Conservation (phyloP, 345 rosid species). For the Rhodamnia argentea region DNA sequence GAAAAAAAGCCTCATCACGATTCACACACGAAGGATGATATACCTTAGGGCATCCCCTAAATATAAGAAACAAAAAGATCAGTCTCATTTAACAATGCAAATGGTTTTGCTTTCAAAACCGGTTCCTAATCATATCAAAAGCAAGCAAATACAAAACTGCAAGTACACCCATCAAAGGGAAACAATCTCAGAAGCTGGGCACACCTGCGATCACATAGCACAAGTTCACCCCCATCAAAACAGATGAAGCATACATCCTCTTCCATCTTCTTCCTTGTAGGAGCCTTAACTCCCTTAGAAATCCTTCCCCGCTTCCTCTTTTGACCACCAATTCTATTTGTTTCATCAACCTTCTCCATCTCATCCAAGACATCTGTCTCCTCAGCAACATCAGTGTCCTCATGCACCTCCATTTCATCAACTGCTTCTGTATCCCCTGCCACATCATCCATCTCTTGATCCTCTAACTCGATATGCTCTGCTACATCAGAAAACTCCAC, state of each 20-base stretch:
- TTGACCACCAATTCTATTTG: constrained; percentile 27
- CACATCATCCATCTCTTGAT: constrained; percentile 3
- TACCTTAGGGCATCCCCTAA: constrained; percentile 98
- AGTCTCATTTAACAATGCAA: background rate
- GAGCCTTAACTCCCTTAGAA: constrained; percentile 30
- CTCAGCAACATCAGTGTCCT: constrained; percentile 16
- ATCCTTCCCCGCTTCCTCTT: constrained; percentile 74
- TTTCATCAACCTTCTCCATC: constrained; percentile 32
- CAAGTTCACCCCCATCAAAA: constrained; percentile 94
- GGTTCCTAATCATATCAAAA: background rate
- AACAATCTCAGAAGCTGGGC: background rate
- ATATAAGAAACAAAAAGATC: constrained; percentile 1
- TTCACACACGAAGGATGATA: constrained; percentile 90
- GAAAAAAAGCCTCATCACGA: constrained; percentile 88
- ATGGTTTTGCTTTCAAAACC: background rate
- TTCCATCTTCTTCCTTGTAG: constrained; percentile 59
- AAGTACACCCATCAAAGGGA: background rate
- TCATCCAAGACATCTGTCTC: constrained; percentile 13
- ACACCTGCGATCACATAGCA: constrained; percentile 97
- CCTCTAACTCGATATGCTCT: background rate
- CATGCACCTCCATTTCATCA: constrained; percentile 17
- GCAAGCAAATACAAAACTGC: background rate
- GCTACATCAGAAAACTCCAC: background rate
- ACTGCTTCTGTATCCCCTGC: background rate
- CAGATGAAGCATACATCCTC: constrained; percentile 99